Conservation (phyloP, 768 basidiomycete species). For the Naematelia encephala region DNA sequence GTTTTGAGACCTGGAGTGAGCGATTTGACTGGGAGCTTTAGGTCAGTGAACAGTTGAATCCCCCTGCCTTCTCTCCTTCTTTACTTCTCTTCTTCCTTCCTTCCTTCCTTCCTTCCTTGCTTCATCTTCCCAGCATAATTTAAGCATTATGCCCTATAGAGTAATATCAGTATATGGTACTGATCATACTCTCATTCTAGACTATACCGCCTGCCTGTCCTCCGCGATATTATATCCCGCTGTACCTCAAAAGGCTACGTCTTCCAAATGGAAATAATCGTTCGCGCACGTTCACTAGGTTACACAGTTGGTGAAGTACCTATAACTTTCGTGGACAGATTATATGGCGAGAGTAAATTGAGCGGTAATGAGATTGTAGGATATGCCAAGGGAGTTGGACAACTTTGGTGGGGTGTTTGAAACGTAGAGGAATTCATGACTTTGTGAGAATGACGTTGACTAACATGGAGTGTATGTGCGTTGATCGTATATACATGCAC, state of each 20-base stretch:
- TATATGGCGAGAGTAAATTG: slow-evolving; percentile 90
- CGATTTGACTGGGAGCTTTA: slow-evolving; percentile 85
- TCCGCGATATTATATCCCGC: slow-evolving; percentile 76
- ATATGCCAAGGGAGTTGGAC: slow-evolving; percentile 81
- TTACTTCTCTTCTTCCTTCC: too few relatives aligned
- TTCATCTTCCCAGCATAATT: too few relatives aligned
- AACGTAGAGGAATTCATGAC: neutral
- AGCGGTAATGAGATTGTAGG: slow-evolving; percentile 82
- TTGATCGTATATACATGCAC: too few relatives aligned
- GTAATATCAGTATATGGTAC: too few relatives aligned
- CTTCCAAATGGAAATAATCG: slow-evolving; percentile 99
- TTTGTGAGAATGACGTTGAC: too few relatives aligned
- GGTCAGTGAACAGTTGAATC: slow-evolving; percentile 57
- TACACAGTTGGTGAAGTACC: slow-evolving; percentile 87
- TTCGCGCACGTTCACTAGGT: slow-evolving; percentile 74
- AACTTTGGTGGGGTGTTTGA: slow-evolving; percentile 69
- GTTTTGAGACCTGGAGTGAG: slow-evolving; percentile 80
- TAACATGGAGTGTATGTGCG: too few relatives aligned
- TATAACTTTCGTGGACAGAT: slow-evolving; percentile 89
- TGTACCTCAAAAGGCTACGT: slow-evolving; percentile 88
- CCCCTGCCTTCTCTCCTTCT: too few relatives aligned
- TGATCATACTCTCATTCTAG: too few relatives aligned
- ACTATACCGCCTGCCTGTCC: slow-evolving; percentile 70
- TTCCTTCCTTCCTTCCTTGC: too few relatives aligned
- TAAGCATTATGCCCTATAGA: too few relatives aligned